Evolutionary conservation across 73 alveolate species (phyloP).

Genomic region (Blepharisma stoltei): DNA sequence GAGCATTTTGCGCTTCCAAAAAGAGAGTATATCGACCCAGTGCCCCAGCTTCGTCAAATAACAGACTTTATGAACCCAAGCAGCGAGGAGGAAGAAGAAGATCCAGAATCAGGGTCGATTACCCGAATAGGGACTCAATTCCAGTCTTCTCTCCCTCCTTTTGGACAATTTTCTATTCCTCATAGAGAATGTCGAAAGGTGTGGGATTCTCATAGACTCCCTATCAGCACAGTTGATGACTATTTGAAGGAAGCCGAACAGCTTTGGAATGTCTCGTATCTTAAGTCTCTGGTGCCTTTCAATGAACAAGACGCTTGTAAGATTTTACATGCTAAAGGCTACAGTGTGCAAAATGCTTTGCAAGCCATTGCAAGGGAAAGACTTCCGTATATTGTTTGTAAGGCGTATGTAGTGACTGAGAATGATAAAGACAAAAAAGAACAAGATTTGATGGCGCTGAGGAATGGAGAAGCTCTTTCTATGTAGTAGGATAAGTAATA

Average conservation of each 20-base stretch:
- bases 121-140: conserved; percentile 1
- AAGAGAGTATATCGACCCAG: conserved; percentile 24
- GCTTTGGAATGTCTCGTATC: background rate
- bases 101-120: conserved; percentile 14
- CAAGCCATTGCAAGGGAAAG: conserved; percentile 16
- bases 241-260: background rate
- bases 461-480: conserved; percentile 12
- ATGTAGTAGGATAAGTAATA: background rate
- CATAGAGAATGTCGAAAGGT: conserved; percentile 4
- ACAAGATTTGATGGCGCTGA: conserved; percentile 9
- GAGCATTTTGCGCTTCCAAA: conserved; percentile 21
- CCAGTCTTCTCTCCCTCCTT: background rate
- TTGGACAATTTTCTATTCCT: background rate
- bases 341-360: conserved; percentile 25
- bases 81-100: conserved; percentile 29
- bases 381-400: conserved; percentile 25
- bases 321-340: conserved; percentile 16
- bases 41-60: conserved; percentile 24
- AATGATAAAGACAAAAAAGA: conserved; percentile 16
- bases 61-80: conserved; percentile 18
- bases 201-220: conserved; percentile 7
- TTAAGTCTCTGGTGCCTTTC: conserved; percentile 13
- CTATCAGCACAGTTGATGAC: background rate
- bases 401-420: conserved; percentile 21
- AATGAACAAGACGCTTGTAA: conserved; percentile 27